Conservation (phyloP, 2,329 filamentous ascomycete genomes). For the Epichloe amarillans region DNA sequence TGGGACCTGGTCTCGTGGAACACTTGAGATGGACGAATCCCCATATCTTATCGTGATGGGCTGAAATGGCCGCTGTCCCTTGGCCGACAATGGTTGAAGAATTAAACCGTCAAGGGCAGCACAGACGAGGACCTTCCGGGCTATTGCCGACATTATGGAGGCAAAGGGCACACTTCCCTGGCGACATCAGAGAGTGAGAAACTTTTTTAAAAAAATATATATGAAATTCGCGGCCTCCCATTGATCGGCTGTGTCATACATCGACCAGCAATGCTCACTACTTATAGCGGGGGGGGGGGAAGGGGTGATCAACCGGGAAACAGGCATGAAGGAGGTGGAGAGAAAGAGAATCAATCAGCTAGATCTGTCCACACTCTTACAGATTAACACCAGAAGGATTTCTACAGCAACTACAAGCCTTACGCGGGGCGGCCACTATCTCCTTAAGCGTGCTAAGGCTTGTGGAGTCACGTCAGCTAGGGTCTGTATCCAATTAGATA, state of each 20-base stretch:
- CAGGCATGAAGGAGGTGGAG: neutral
- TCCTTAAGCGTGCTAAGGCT: no score
- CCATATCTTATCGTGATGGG: constrained; percentile 60
- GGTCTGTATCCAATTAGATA: no score
- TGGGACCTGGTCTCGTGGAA: constrained; percentile 30
- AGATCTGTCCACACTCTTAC: no score
- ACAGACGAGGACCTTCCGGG: constrained; percentile 68
- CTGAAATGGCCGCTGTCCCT: constrained; percentile 40
- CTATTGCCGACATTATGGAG: constrained; percentile 55
- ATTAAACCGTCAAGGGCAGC: constrained; percentile 74
- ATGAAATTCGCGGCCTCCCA: no score
- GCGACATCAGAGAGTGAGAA: neutral
- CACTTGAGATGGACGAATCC: constrained; percentile 33
- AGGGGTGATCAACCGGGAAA: neutral
- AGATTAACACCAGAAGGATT: no score
- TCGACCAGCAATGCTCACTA: no score
- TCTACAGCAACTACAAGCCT: no score
- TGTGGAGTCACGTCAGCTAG: no score
- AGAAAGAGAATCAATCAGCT: neutral
- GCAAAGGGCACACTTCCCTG: neutral
- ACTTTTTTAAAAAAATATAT: neutral
- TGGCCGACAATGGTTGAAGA: constrained; percentile 55
- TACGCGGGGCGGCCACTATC: no score
- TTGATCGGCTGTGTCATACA: no score
- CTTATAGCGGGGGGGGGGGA: neutral